Evolutionary conservation across 2,329 filamentous ascomycete genomes (phyloP).

Genomic region (Aspergillus aculeatus): DNA sequence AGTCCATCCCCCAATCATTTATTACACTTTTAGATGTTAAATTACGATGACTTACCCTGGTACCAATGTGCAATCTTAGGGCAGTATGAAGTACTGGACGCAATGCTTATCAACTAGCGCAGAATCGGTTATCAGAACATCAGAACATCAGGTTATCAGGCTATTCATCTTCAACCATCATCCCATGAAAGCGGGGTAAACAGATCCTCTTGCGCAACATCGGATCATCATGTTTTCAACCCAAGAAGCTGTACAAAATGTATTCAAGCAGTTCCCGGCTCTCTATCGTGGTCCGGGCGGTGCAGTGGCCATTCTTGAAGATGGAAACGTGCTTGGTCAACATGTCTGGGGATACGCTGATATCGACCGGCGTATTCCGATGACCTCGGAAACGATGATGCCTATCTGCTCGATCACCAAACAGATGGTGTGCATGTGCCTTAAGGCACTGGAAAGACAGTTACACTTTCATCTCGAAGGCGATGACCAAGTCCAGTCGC

Average conservation of each 20-base stretch:
- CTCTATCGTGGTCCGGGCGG: constrained; percentile 43
- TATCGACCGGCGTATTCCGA: constrained; percentile 37
- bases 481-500: constrained; percentile 29
- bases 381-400: constrained; percentile 38
- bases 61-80: too few species aligned
- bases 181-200: too few species aligned
- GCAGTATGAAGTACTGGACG: too few species aligned
- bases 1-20: too few species aligned
- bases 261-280: constrained; percentile 21
- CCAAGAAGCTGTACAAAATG: not conserved
- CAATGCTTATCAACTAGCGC: too few species aligned
- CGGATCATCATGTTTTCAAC: too few species aligned
- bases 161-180: too few species aligned
- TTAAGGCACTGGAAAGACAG: constrained; percentile 37
- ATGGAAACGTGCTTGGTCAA: constrained; percentile 43
- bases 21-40: too few species aligned
- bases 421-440: constrained; percentile 44
- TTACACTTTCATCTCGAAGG: constrained; percentile 30
- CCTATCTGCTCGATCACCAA: constrained; percentile 52
- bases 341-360: constrained; percentile 48
- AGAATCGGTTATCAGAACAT: too few species aligned
- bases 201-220: too few species aligned
- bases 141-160: too few species aligned
- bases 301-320: constrained; percentile 42
- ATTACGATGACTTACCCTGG: too few species aligned